phyloP scores from a whole-genome alignment of 2,329 filamentous ascomycete species.

The Aschersonia sp. region DNA sequence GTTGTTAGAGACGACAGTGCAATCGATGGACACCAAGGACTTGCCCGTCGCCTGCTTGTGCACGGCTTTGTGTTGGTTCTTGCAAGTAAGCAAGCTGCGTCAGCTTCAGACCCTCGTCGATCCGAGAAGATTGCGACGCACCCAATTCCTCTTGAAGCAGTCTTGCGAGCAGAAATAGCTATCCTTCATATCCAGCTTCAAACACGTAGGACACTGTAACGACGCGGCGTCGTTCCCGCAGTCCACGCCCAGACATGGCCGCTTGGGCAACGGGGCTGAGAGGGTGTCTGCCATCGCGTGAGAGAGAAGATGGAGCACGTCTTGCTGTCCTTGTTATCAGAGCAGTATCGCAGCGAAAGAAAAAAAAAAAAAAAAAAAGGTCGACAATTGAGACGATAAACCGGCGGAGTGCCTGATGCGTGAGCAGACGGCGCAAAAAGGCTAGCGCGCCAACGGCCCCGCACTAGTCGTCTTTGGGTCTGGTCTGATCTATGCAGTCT shows the following conservation, averaged over 20 bases:
- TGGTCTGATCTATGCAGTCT: too few relatives aligned
- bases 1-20: slow-evolving; percentile 49
- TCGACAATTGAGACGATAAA: background rate
- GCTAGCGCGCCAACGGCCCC: too few relatives aligned
- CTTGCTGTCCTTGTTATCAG: too few relatives aligned
- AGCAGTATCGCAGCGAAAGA: background rate
- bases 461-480: too few relatives aligned
- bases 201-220: slow-evolving; percentile 86
- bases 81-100: background rate
- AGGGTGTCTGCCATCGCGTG: background rate
- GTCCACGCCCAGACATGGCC: slow-evolving; percentile 60
- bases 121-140: slow-evolving; percentile 28
- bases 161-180: slow-evolving; percentile 97
- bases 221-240: slow-evolving; percentile 76
- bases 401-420: background rate
- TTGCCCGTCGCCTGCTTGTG: slow-evolving; percentile 40
- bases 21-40: slow-evolving; percentile 13
- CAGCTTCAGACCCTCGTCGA: background rate
- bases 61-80: slow-evolving; percentile 64
- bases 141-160: slow-evolving; percentile 98
- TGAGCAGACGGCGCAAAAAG: too few relatives aligned
- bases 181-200: slow-evolving; percentile 74
- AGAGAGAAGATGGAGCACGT: too few relatives aligned
- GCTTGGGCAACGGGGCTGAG: background rate
- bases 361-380: background rate